phyloP scores from a whole-genome alignment of 257 asterid species.

The Lithospermum erythrorhizon region DNA sequence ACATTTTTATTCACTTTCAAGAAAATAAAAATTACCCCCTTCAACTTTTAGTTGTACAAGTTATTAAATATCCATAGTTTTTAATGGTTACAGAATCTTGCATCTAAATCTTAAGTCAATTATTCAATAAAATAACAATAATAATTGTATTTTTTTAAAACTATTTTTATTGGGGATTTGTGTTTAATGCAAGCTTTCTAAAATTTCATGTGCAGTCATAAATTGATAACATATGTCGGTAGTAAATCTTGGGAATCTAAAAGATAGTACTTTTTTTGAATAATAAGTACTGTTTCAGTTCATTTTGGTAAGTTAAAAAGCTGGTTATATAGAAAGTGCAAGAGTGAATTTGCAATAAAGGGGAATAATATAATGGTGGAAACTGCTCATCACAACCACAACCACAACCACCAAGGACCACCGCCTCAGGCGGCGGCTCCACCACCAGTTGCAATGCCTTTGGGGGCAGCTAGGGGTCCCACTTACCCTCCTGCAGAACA shows the following conservation, averaged over 20 bases:
- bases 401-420: constrained; percentile 21
- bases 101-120: too few species aligned
- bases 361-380: constrained; percentile 53
- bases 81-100: too few species aligned
- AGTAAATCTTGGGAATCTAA: background rate
- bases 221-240: constrained; percentile 1
- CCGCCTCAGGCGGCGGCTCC: constrained; percentile 41
- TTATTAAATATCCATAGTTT: too few species aligned
- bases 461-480: constrained; percentile 88
- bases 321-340: background rate
- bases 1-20: too few species aligned
- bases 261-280: background rate
- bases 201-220: background rate
- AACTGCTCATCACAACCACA: constrained; percentile 33
- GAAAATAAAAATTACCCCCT: too few species aligned
- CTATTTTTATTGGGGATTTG: background rate
- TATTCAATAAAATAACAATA: too few species aligned
- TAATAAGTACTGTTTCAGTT: background rate
- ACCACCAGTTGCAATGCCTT: constrained; percentile 41
- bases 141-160: too few species aligned
- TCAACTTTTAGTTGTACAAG: too few species aligned
- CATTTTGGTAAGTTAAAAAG: background rate
- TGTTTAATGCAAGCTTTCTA: background rate
- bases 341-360: background rate
- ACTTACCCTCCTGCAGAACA: constrained; percentile 78